Evolutionary conservation across 352 stramenopile species (phyloP).

Genomic region (Globisporangium orthogonon): DNA sequence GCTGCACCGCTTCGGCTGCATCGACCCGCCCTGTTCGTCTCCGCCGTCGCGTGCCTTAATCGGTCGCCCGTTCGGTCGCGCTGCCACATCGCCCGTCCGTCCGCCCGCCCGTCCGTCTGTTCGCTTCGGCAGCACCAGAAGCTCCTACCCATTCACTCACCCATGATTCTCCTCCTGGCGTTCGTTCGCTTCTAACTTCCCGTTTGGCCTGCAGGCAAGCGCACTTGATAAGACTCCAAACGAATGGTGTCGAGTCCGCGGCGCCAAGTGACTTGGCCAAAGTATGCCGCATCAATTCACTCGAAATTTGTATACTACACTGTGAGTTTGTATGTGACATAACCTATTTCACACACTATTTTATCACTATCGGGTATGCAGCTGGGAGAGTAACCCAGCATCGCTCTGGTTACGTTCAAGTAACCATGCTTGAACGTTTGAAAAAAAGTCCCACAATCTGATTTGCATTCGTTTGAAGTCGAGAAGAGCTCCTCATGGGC

Average conservation of each 20-base stretch:
- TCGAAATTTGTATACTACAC: neutral
- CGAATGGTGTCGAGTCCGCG: conserved; percentile 34
- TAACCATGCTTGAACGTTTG: neutral
- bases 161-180: conserved; percentile 51
- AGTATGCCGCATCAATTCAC: neutral
- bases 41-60: no score
- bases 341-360: neutral
- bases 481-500: neutral
- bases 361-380: neutral
- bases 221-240: conserved; percentile 36
- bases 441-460: neutral
- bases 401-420: neutral
- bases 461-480: no score
- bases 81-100: neutral
- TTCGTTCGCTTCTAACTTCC: conserved; percentile 68
- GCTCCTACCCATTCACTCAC: conserved; percentile 21
- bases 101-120: neutral
- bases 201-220: conserved; percentile 31
- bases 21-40: no score
- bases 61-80: neutral
- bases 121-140: neutral
- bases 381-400: neutral
- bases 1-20: neutral
- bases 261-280: neutral
- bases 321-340: neutral